Conservation (phyloP, 179 eudicot genomes). For the Beta corolliflora region DNA sequence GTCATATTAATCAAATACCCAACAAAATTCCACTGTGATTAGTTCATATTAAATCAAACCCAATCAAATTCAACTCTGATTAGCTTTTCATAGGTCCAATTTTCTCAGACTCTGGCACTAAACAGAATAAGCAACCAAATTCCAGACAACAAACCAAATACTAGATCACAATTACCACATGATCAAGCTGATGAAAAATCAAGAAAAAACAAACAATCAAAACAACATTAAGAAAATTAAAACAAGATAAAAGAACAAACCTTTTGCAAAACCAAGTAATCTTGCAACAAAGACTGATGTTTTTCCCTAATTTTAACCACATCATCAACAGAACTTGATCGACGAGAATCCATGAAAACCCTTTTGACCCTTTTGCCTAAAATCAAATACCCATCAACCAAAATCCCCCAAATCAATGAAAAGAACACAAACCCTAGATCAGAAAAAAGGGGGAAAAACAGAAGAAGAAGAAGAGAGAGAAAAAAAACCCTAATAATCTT, state of each 20-base stretch:
- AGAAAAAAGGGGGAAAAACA: not conserved
- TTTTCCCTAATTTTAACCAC: constrained; percentile 26
- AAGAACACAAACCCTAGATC: constrained; percentile 12
- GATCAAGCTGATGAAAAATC: constrained; percentile 6
- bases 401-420: constrained; percentile 16
- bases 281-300: constrained; percentile 39
- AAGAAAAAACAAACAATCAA: not conserved
- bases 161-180: constrained; percentile 16
- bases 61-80: too few species aligned
- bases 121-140: not conserved
- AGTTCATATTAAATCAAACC: not conserved
- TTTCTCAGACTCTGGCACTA: not conserved
- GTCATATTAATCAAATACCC: not conserved
- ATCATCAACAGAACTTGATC: constrained; percentile 36
- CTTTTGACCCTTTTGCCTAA: constrained; percentile 7
- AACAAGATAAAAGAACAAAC: constrained; percentile 17
- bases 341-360: constrained; percentile 36
- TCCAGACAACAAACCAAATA: constrained; percentile 1
- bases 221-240: not conserved
- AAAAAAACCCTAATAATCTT: not conserved
- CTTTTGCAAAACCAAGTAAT: constrained; percentile 47
- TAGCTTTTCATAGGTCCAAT: not conserved
- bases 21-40: not conserved
- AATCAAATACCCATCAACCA: constrained; percentile 20
- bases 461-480: not conserved